Base-by-base conservation (phyloP, 257 asterid genomes). In the Thymus mandschuricus region DNA sequence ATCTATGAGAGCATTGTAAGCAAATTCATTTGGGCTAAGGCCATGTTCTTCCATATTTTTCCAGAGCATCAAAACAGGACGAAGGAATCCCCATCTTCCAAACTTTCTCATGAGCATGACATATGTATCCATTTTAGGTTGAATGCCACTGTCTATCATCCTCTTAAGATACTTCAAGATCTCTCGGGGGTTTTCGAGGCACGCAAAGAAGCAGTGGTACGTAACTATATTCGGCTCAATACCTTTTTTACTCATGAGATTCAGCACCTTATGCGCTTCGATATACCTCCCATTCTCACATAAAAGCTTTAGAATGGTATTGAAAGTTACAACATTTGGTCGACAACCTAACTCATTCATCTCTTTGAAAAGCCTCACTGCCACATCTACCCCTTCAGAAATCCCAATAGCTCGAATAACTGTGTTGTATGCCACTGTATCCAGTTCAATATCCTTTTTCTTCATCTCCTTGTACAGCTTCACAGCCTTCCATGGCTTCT, bases 71-170 rank as follows among this genome's bases (percentile, higher is more conserved):
- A 89, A 61, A 66, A 91, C 95, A 0, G 97, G 98, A 73, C 97
- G 79, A 51, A 91, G 96, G 75, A 93, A 91, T 69, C 96, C 98
- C 98, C 97, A 93, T 75, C 97, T 85, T 11, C 94, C 97, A 75
- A 91, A 93, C 85, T 93, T 93, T 81, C 95, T 91, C 89, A 93
- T 82, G 27, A 93, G 95, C 96, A 93, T 81, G 21, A 93, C 97
- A 80, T 83, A 91, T 0, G 98, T 93, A 41, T 91, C 98, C 90
- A 91, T 79, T 68, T 80, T 81, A 7, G 98, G 97, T 5, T 64
- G 85, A 64, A 91, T 72, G 12, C 97, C 96, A 21, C 79, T 83
- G n/a, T 80, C 95, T 28, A 79, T 59, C 98, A 93, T 93, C 83
- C 82, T 75, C 80, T 93, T 92, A 60, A 93, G 89, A 83, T 87